Evolutionary conservation across 768 basidiomycete species (phyloP).

Genomic region (Dioszegia aurantiaca): DNA sequence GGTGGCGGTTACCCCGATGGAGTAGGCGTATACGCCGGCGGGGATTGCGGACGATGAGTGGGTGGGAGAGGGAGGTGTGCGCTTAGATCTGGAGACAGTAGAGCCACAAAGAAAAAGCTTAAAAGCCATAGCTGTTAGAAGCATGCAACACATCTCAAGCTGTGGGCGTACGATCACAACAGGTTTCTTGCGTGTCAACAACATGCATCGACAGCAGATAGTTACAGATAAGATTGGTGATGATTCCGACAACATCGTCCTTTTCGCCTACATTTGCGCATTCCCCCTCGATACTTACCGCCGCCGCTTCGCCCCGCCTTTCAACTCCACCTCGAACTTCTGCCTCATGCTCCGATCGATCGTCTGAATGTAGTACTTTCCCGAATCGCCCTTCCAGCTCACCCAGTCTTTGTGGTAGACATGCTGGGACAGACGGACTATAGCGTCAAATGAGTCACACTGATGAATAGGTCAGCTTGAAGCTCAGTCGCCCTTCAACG

Average conservation of each 20-base stretch:
- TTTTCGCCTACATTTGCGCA: too few relatives aligned
- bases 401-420: constrained; percentile 44
- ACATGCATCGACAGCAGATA: background rate
- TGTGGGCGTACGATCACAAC: background rate
- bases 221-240: too few relatives aligned
- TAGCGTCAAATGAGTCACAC: constrained; percentile 47
- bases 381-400: constrained; percentile 45
- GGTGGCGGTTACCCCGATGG: constrained; percentile 81
- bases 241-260: too few relatives aligned
- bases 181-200: too few relatives aligned
- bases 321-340: constrained; percentile 39
- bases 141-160: constrained; percentile 11
- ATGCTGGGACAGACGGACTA: constrained; percentile 30
- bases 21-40: constrained; percentile 29
- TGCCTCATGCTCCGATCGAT: constrained; percentile 39
- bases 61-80: too few relatives aligned
- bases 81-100: background rate
- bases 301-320: constrained; percentile 14
- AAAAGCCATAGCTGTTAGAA: background rate
- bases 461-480: constrained; percentile 13
- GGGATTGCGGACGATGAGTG: too few relatives aligned
- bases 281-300: background rate
- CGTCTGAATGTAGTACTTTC: constrained; percentile 37
- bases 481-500: too few relatives aligned
- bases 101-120: background rate